Evolutionary conservation across 192 early-diverging fungal species (phyloP).

Genomic region (Coemansia sp.): DNA sequence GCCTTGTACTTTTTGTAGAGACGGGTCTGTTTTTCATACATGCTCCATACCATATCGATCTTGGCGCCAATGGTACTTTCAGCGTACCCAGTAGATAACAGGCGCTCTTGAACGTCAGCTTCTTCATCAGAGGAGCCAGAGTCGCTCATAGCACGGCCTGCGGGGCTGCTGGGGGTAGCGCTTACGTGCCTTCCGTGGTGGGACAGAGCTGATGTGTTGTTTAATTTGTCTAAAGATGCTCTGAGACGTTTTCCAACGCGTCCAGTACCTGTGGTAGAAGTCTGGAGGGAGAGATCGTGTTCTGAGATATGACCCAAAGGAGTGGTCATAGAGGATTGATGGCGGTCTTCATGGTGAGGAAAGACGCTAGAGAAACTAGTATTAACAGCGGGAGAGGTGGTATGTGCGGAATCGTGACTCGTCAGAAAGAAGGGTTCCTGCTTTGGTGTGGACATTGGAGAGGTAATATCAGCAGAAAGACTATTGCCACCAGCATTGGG

Average conservation of each 20-base stretch:
- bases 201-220: too few relatives aligned
- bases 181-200: neutral
- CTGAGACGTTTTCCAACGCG: neutral
- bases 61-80: neutral
- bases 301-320: too few relatives aligned
- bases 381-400: neutral
- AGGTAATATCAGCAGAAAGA: neutral
- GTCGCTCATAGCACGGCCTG: neutral
- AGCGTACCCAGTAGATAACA: neutral
- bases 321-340: too few relatives aligned
- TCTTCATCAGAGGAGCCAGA: neutral
- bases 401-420: neutral
- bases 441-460: neutral
- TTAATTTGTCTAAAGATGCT: neutral
- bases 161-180: neutral
- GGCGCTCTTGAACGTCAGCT: neutral
- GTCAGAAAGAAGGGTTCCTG: neutral
- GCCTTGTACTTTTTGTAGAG: conserved; percentile 24
- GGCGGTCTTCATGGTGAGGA: neutral
- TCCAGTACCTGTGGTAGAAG: too few relatives aligned
- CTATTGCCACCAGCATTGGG: neutral
- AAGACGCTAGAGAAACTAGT: neutral
- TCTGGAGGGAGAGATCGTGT: too few relatives aligned
- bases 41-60: conserved; percentile 3
- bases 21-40: conserved; percentile 21